Percentiles rank a stretch among this genome's conserved stretches.
These are phyloP conservation scores for Talaromyces ruber DNA, from an alignment of 495 filamentous ascomycete species.

Conservation along the genomic window DNA sequence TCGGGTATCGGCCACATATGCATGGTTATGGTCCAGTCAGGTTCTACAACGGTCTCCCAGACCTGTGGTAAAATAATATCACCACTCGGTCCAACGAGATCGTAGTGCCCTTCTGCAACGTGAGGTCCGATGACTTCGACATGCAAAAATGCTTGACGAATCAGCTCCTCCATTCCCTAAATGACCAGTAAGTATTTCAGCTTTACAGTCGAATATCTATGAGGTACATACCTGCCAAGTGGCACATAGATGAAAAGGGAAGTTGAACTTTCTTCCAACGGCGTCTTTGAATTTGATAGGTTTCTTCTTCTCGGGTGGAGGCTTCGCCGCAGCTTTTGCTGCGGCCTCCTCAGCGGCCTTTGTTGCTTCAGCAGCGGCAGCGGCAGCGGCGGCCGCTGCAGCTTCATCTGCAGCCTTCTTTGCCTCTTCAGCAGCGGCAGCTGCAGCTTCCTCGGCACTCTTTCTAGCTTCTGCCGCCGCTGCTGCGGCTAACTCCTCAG, in stretches of 20 bases:
- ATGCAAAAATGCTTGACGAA: constrained; percentile 80
- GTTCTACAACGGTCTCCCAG: constrained; percentile 79
- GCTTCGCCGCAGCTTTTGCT: constrained; percentile 16
- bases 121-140: constrained; percentile 76
- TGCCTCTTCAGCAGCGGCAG: constrained; percentile 40
- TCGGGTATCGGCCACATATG: constrained; percentile 93
- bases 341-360: constrained; percentile 24
- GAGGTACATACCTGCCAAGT: constrained; percentile 62
- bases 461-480: constrained; percentile 22
- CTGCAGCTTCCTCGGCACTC: constrained; percentile 29
- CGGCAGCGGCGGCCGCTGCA: constrained; percentile 23
- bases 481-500: constrained; percentile 39
- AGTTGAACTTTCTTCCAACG: constrained; percentile 77
- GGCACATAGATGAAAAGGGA: constrained; percentile 71
- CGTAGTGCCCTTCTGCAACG: constrained; percentile 78
- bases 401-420: constrained; percentile 37
- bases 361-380: constrained; percentile 12
- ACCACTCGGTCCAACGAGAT: constrained; percentile 72
- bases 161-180: constrained; percentile 78
- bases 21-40: constrained; percentile 88
- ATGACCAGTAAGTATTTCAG: constrained; percentile 8
- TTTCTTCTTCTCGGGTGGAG: constrained; percentile 43
- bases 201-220: neutral
- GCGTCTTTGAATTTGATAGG: constrained; percentile 83
- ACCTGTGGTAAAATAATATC: constrained; percentile 83